phyloP scores from a whole-genome alignment of 2,329 filamentous ascomycete species.

The Arthrocladium fulminans region DNA sequence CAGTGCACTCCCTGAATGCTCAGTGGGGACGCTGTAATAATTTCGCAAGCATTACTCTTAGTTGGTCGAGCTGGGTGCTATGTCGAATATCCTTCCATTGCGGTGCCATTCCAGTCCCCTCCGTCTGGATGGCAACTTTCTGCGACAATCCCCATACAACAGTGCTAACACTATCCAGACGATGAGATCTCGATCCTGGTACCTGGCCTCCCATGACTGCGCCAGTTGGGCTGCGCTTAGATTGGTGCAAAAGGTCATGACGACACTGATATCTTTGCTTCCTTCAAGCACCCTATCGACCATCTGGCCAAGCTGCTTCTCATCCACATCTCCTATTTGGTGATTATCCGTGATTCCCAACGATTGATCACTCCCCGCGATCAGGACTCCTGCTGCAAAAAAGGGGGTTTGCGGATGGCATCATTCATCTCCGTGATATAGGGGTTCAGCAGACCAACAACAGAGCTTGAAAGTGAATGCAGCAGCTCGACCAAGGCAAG shows the following conservation, averaged over 20 bases:
- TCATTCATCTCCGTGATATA: slow-evolving; percentile 35
- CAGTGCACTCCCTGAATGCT: background rate
- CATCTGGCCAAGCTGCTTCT: slow-evolving; percentile 19
- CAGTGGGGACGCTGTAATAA: background rate
- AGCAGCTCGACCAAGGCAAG: slow-evolving; percentile 33
- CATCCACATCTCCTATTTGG: slow-evolving; percentile 30
- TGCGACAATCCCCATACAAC: slow-evolving; percentile 36
- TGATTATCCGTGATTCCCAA: slow-evolving; percentile 31
- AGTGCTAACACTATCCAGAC: slow-evolving; percentile 38
- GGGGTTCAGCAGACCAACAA: slow-evolving; percentile 33
- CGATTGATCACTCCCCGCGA: slow-evolving; percentile 29
- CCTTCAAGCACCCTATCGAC: slow-evolving; percentile 22
- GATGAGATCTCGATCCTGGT: slow-evolving; percentile 23
- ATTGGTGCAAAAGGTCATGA: slow-evolving; percentile 40
- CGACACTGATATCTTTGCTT: slow-evolving; percentile 25
- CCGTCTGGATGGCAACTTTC: slow-evolving; percentile 26
- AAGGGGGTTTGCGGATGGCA: slow-evolving; percentile 32
- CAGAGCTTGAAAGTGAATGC: slow-evolving; percentile 22
- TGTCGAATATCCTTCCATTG: slow-evolving; percentile 30
- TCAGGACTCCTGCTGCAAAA: slow-evolving; percentile 24
- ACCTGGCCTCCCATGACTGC: slow-evolving; percentile 31
- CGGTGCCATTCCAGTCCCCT: slow-evolving; percentile 16
- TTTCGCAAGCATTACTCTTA: background rate
- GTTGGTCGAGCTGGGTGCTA: background rate
- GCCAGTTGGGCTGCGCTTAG: slow-evolving; percentile 33